Evolutionary conservation across 306 rosid genomes (phyloP).

Genomic region (Boehmeria nivea): DNA sequence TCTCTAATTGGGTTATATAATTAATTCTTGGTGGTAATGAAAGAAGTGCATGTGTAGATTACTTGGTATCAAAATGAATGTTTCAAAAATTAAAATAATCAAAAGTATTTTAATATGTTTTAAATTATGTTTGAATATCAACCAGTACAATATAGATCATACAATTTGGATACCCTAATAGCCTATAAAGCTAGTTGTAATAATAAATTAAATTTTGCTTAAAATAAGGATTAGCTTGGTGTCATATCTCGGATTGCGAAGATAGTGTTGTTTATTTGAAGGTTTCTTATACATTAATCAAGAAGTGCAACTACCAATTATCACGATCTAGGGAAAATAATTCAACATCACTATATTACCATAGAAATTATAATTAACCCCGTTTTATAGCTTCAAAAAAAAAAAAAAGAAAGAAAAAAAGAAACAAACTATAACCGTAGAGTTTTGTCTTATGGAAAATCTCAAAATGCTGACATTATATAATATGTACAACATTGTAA

Average conservation of each 20-base stretch:
- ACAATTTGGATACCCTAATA: background rate
- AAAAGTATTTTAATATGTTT: too few relatives aligned
- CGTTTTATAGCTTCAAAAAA: background rate
- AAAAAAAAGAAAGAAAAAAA: background rate
- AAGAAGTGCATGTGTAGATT: background rate
- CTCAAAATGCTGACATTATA: background rate
- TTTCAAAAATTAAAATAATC: too few relatives aligned
- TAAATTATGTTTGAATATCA: too few relatives aligned
- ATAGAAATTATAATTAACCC: too few relatives aligned
- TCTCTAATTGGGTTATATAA: background rate
- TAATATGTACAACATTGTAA: too few relatives aligned
- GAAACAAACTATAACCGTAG: background rate
- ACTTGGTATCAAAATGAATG: too few relatives aligned
- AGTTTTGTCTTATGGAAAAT: background rate
- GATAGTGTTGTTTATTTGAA: background rate
- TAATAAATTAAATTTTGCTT: too few relatives aligned
- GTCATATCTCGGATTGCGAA: too few relatives aligned
- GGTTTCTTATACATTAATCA: conserved; percentile 2
- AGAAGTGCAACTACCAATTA: conserved; percentile 2
- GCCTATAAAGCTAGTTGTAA: background rate
- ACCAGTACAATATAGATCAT: too few relatives aligned
- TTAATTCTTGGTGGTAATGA: background rate
- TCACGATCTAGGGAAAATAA: conserved; percentile 1
- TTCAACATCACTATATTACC: background rate
- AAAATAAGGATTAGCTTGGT: too few relatives aligned